These are phyloP conservation scores for Lepiota brunneoincarnata DNA, from an alignment of 768 basidiomycete genomes.

Conservation along the genomic window DNA sequence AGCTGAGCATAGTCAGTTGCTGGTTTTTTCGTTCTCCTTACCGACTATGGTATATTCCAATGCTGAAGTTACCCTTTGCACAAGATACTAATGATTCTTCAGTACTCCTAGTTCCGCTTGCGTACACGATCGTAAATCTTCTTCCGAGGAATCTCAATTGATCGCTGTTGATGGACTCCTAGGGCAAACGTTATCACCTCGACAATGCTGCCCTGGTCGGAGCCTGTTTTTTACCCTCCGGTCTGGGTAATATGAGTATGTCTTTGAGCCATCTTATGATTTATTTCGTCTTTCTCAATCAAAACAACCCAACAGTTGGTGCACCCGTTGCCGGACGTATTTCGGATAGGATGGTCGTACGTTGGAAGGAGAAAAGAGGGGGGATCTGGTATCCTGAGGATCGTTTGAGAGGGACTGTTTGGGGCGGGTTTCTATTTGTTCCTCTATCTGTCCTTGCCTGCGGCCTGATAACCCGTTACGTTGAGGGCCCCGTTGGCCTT, in stretches of 20 bases:
- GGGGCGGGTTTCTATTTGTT: slow-evolving; percentile 43
- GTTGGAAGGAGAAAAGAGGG: slow-evolving; percentile 45
- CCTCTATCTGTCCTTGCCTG: slow-evolving; percentile 56
- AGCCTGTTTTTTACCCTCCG: slow-evolving; percentile 55
- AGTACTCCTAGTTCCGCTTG: slow-evolving; percentile 58
- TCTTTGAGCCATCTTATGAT: slow-evolving; percentile 12
- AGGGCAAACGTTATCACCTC: slow-evolving; percentile 61
- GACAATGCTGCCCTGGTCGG: slow-evolving; percentile 58
- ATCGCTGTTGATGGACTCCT: background rate
- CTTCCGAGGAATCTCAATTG: background rate
- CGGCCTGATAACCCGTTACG: slow-evolving; percentile 43
- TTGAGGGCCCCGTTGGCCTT: slow-evolving; percentile 49
- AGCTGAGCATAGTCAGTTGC: slow-evolving; percentile 16
- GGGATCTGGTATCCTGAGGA: slow-evolving; percentile 70
- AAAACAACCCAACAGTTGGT: slow-evolving; percentile 40
- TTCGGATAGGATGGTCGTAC: slow-evolving; percentile 53
- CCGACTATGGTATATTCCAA: slow-evolving; percentile 34
- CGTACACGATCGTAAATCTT: slow-evolving; percentile 62
- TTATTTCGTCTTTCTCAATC: background rate
- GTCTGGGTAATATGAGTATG: slow-evolving; percentile 58
- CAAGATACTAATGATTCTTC: no score
- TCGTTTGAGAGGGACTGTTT: slow-evolving; percentile 50
- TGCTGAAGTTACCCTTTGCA: background rate
- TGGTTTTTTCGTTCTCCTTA: slow-evolving; percentile 21
- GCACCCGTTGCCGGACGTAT: slow-evolving; percentile 56